These are phyloP conservation scores for Fraxinus dipetala DNA, from an alignment of 305 asterid species.

Conservation along the genomic window DNA sequence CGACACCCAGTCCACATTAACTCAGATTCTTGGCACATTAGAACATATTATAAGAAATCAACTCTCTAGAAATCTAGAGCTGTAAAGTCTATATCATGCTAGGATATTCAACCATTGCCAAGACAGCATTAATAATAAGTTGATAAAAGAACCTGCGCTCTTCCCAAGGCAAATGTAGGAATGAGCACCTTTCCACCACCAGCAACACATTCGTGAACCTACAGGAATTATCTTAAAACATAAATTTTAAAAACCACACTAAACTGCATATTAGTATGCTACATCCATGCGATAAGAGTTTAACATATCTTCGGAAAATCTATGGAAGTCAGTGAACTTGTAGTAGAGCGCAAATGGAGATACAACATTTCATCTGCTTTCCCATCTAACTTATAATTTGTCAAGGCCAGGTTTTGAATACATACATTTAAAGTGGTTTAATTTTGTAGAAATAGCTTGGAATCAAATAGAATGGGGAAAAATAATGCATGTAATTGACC, in stretches of 20 bases:
- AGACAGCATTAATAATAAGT: conserved; percentile 8
- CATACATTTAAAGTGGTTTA: neutral
- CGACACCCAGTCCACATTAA: neutral
- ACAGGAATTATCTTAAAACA: conserved; percentile 21
- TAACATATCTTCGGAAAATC: neutral
- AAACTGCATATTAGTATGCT: conserved; percentile 3
- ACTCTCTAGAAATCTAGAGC: conserved; percentile 10
- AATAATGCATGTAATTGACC: neutral
- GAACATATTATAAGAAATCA: conserved; percentile 13
- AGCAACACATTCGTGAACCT: conserved; percentile 84
- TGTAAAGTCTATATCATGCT: conserved; percentile 9
- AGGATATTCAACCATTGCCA: conserved; percentile 9
- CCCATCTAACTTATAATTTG: neutral
- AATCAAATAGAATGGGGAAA: neutral
- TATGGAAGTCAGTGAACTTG: neutral
- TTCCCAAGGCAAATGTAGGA: conserved; percentile 88
- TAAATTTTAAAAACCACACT: conserved; percentile 3
- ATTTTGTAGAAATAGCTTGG: neutral
- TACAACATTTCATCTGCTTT: neutral
- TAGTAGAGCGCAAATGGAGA: neutral
- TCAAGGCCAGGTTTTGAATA: neutral
- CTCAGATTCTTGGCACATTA: conserved; percentile 7
- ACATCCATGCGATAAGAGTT: conserved; percentile 7
- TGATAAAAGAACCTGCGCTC: conserved; percentile 71
- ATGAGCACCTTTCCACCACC: conserved; percentile 89